A percentile compares a stretch with the other conserved stretches of the same genome.
phyloP scores from a whole-genome alignment of 2,329 filamentous ascomycete genomes.

The Penicillium sp. region DNA sequence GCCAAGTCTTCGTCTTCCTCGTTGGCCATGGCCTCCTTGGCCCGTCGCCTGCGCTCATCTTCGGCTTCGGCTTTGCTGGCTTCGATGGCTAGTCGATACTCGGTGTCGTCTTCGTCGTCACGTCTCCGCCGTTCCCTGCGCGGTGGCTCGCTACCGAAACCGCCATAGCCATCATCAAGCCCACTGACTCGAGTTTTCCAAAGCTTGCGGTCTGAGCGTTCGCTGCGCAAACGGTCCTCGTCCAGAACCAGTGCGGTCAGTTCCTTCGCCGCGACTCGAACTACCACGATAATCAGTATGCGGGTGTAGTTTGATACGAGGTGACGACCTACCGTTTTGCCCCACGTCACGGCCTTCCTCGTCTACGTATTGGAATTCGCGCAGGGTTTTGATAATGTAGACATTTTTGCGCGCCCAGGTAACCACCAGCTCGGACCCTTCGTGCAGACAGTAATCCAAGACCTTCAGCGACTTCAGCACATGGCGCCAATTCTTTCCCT shows the following conservation, averaged over 20 bases:
- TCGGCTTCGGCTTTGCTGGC: conserved; percentile 94
- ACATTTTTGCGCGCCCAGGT: conserved; percentile 98
- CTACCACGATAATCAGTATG: conserved; percentile 44
- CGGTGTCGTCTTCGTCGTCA: conserved; percentile 74
- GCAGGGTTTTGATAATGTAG: conserved; percentile 96
- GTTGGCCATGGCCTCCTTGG: conserved; percentile 48
- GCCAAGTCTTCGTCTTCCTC: conserved; percentile 87
- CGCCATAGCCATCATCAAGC: conserved; percentile 65
- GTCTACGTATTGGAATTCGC: conserved; percentile 94
- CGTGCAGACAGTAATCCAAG: conserved; percentile 93
- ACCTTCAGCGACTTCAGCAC: conserved; percentile 97
- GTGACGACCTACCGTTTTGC: conserved; percentile 69
- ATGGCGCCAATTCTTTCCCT: conserved; percentile 99
- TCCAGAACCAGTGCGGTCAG: conserved; percentile 86
- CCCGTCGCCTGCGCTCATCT: conserved; percentile 72
- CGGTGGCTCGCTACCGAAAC: conserved; percentile 39
- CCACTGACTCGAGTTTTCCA: conserved; percentile 97
- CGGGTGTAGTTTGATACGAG: too few species aligned
- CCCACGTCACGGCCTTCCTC: conserved; percentile 94
- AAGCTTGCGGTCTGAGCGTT: conserved; percentile 82
- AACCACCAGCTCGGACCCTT: conserved; percentile 91
- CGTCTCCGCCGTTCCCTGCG: conserved; percentile 45
- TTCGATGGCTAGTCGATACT: conserved; percentile 85
- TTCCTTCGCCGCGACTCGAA: conserved; percentile 93
- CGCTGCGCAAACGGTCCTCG: conserved; percentile 82